Base-by-base conservation (phyloP, 306 rosid genomes). In the Prunus mira region DNA sequence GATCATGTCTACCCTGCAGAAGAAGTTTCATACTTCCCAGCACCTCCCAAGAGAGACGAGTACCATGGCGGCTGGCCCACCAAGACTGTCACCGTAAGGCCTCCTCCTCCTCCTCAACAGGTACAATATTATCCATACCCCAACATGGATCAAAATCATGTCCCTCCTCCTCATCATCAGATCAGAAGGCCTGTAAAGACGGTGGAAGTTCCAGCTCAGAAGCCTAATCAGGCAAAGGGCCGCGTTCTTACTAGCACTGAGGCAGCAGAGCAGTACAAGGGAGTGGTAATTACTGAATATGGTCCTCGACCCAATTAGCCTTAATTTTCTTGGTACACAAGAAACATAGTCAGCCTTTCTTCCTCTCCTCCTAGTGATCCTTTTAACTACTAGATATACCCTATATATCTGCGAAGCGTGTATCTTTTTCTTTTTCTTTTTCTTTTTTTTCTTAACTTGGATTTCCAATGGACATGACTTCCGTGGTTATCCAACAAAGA, bases 181-280 rank as follows among this genome's bases (percentile, higher is more conserved):
- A 34, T 0, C 38, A 34, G 38, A 34, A 34, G 38, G 38, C 38
- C 38, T 1, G 38, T 0, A 34, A 34, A 34, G 38, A 34, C 1
- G 38, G 38, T 1, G 38, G 38, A 34, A 34, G 38, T 34, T 34
- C 38, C 38, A 34, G 8, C 43, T 38, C 43, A 38, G 43, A 38
- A 38, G 43, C 43, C 43, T 38, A 9, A 7, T 38, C 43, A 6
- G 43, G 7, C 0, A 38, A 38, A 38, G 43, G 43, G 9, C 43
- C 9, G 9, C 43, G 43, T 60, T 30, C 24, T 80, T 5, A 55
- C 50, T 45, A 45, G 72, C 56, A 68, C 71, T 18, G 82, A 81
- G 34, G 58, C 71, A 25, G 80, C 80, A 41, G 27, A 70, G 50
- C 34, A 15, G 22, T 43, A 25, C 19, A 75, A 78, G 12, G 79